Percentiles rank a stretch among this genome's conserved stretches.
Evolutionary conservation across 495 filamentous ascomycete genomes (phyloP).

Genomic region (Durotheca rogersii): DNA sequence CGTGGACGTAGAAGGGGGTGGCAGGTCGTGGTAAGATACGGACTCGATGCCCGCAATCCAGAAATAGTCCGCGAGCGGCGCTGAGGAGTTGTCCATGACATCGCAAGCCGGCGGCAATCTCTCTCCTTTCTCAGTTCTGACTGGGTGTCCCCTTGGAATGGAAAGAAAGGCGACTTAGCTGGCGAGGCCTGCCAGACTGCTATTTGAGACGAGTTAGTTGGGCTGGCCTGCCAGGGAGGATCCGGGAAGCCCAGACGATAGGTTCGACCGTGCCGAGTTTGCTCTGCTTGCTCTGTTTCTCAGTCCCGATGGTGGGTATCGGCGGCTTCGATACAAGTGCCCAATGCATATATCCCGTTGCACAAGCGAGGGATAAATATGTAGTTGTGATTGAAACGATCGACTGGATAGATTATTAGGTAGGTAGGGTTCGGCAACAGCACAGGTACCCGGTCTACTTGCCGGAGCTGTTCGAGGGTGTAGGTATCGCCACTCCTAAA

Average conservation of each 20-base stretch:
- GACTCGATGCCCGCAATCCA: conserved; percentile 95
- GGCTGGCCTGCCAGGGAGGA: conserved; percentile 5
- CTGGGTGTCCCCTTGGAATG: conserved; percentile 9
- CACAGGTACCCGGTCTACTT: conserved; percentile 10
- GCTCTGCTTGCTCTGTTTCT: conserved; percentile 10
- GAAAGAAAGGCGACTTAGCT: conserved; percentile 13
- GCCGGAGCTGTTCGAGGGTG: conserved; percentile 22
- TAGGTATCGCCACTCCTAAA: conserved; percentile 20
- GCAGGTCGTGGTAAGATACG: conserved; percentile 57
- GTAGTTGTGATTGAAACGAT: conserved; percentile 19
- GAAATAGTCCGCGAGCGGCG: conserved; percentile 96
- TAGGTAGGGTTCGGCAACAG: conserved; percentile 4
- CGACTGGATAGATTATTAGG: conserved; percentile 18
- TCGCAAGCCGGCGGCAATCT: conserved; percentile 37
- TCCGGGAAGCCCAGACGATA: conserved; percentile 9
- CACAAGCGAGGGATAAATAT: conserved; percentile 8
- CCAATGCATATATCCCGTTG: conserved; percentile 29
- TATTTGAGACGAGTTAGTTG: conserved; percentile 14
- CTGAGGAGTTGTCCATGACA: conserved; percentile 62
- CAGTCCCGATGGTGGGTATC: conserved; percentile 28
- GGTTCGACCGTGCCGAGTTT: conserved; percentile 17
- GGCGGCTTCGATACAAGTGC: conserved; percentile 13
- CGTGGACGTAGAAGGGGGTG: conserved; percentile 28
- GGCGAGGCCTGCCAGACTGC: conserved; percentile 2
- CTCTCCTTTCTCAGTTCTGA: conserved; percentile 15